A percentile compares a stretch with the other conserved stretches of the same genome.
Evolutionary conservation across 768 basidiomycete genomes (phyloP).

Genomic region (Crucibulum laeve): DNA sequence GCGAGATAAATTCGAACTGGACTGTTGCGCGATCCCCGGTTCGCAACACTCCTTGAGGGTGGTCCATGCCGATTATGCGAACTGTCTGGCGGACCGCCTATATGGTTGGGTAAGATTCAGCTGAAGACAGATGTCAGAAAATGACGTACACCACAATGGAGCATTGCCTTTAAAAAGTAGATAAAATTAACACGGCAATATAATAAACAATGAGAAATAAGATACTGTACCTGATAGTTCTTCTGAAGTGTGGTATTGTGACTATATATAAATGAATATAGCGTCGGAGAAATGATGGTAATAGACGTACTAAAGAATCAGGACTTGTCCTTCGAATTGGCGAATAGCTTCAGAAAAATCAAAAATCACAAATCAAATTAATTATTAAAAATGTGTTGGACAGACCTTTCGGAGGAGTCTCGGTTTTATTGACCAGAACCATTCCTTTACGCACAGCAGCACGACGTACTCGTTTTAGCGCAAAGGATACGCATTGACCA

Average conservation of each 20-base stretch:
- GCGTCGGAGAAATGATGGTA: background rate
- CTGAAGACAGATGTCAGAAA: background rate
- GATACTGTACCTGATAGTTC: slow-evolving; percentile 74
- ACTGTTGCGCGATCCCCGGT: slow-evolving; percentile 95
- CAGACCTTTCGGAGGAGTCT: slow-evolving; percentile 71
- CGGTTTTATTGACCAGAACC: slow-evolving; percentile 83
- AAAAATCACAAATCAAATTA: slow-evolving; percentile 1
- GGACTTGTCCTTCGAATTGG: slow-evolving; percentile 89
- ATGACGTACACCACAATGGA: slow-evolving; percentile 85
- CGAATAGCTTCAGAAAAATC: slow-evolving; percentile 51
- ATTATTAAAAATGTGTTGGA: slow-evolving; percentile 3
- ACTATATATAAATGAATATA: slow-evolving; percentile 28
- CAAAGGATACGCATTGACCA: slow-evolving; percentile 92
- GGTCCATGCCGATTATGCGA: slow-evolving; percentile 85
- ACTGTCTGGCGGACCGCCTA: slow-evolving; percentile 92
- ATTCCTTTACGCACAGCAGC: slow-evolving; percentile 88
- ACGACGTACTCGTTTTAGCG: slow-evolving; percentile 83
- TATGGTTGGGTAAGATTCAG: slow-evolving; percentile 2
- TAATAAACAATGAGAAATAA: background rate
- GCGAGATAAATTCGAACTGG: slow-evolving; percentile 91
- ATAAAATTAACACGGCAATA: background rate
- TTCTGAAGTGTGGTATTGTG: slow-evolving; percentile 92
- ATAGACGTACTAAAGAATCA: slow-evolving; percentile 79
- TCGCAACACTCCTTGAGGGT: slow-evolving; percentile 82
- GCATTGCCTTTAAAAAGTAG: slow-evolving; percentile 69